phyloP scores from a whole-genome alignment of 2,329 filamentous ascomycete genomes.

The Amauroascus verrucosus region DNA sequence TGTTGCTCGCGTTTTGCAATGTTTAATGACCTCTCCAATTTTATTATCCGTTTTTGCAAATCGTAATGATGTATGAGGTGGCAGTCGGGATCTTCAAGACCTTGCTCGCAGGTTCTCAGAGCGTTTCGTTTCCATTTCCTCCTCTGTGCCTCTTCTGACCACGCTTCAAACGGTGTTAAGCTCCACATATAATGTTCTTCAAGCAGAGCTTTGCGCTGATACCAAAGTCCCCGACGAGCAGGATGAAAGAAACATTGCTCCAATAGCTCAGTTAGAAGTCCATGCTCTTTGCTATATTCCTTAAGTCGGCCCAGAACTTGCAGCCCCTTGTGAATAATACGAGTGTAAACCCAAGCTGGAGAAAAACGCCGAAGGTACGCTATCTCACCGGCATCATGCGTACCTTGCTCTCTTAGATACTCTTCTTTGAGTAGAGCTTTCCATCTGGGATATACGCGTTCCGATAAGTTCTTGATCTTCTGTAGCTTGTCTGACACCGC shows the following conservation, averaged over 20 bases:
- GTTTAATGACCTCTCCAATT: constrained; percentile 75
- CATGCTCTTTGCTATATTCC: constrained; percentile 65
- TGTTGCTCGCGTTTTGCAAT: constrained; percentile 80
- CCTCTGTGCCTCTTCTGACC: constrained; percentile 53
- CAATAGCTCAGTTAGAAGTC: constrained; percentile 63
- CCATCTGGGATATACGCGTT: constrained; percentile 74
- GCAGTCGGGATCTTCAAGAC: constrained; percentile 76
- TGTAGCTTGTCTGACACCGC: constrained; percentile 56
- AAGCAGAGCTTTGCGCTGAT: constrained; percentile 83
- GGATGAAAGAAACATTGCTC: constrained; percentile 74
- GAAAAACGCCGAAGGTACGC: constrained; percentile 83
- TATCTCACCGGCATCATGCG: constrained; percentile 75
- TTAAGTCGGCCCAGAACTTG: constrained; percentile 73
- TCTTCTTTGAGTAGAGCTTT: constrained; percentile 61
- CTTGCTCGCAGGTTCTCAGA: constrained; percentile 69
- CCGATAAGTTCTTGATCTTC: constrained; percentile 60
- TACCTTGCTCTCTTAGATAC: constrained; percentile 60
- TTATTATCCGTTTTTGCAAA: constrained; percentile 82
- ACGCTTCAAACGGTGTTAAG: constrained; percentile 41
- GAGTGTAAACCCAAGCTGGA: constrained; percentile 84
- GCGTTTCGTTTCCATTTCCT: constrained; percentile 74
- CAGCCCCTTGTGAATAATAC: constrained; percentile 81
- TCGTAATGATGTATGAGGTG: constrained; percentile 92
- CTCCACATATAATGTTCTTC: constrained; percentile 91
- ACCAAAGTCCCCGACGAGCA: constrained; percentile 79